Percentiles rank a stretch among this genome's conserved stretches.
phyloP scores from a whole-genome alignment of 768 basidiomycete genomes.

The Boletales sp. region DNA sequence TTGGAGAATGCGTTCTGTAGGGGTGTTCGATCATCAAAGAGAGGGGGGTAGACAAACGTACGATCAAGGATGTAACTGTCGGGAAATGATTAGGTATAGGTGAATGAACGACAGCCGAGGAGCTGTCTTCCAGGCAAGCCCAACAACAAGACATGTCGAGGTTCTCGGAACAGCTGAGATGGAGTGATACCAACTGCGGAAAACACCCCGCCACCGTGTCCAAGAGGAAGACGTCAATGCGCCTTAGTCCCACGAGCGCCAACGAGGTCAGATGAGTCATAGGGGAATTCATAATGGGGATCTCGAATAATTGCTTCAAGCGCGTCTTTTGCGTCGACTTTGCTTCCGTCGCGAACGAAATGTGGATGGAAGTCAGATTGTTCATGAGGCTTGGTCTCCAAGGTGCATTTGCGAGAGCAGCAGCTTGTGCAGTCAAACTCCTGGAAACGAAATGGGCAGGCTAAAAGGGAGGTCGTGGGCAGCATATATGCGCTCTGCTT shows the following conservation, averaged over 20 bases:
- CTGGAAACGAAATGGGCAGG: slow-evolving; percentile 6
- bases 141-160: slow-evolving; percentile 59
- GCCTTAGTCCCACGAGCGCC: slow-evolving; percentile 51
- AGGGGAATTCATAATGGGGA: slow-evolving; percentile 22
- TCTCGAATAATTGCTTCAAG: slow-evolving; percentile 31
- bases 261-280: slow-evolving; percentile 43
- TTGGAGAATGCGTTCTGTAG: slow-evolving; percentile 41
- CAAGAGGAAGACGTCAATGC: slow-evolving; percentile 51
- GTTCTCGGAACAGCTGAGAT: slow-evolving; percentile 58
- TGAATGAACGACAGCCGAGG: slow-evolving; percentile 53
- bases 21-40: slow-evolving; percentile 3
- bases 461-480: too few relatives aligned
- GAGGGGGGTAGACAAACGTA: slow-evolving; percentile 32
- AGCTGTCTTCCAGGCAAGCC: slow-evolving; percentile 61
- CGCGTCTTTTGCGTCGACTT: slow-evolving; percentile 42
- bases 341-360: slow-evolving; percentile 43
- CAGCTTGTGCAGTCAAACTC: slow-evolving; percentile 16
- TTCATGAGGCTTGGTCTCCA: slow-evolving; percentile 31
- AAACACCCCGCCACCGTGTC: slow-evolving; percentile 43
- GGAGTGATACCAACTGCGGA: slow-evolving; percentile 43
- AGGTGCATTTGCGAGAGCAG: slow-evolving; percentile 16
- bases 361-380: slow-evolving; percentile 35
- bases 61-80: slow-evolving; percentile 45
- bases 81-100: slow-evolving; percentile 54
- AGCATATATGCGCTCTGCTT: slow-evolving; percentile 24